Evolutionary conservation across 176 grass and related monocot species (phyloP).

Genomic region (Ensete glaucum): DNA sequence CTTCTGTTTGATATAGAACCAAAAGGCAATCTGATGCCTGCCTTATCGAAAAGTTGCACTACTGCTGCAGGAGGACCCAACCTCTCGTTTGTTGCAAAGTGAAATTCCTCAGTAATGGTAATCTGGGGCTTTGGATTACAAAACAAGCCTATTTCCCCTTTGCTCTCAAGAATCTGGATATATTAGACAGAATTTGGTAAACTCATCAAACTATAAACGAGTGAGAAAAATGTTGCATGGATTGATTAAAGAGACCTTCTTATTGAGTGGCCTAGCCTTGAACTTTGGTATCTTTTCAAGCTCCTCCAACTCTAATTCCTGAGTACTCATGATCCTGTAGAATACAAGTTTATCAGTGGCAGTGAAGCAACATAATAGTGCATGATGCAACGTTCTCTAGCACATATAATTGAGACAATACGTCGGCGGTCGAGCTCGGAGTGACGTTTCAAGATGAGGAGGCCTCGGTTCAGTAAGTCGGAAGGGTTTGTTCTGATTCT

Average conservation of each 20-base stretch:
- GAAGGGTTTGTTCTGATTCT: constrained; percentile 40
- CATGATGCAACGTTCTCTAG: no score
- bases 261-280: constrained; percentile 77
- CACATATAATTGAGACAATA: neutral
- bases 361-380: no score
- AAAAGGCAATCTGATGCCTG: constrained; percentile 16
- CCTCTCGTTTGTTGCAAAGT: constrained; percentile 61
- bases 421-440: constrained; percentile 67
- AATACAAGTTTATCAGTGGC: no score
- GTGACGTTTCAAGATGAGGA: constrained; percentile 68
- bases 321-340: constrained; percentile 70
- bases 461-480: constrained; percentile 46
- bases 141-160: constrained; percentile 44
- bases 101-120: constrained; percentile 67
- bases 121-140: constrained; percentile 37
- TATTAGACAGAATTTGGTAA: neutral
- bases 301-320: constrained; percentile 81
- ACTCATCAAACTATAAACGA: neutral
- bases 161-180: constrained; percentile 82
- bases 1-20: neutral
- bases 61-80: constrained; percentile 58
- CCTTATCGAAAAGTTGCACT: constrained; percentile 70
- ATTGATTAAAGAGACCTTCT: constrained; percentile 39
- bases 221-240: constrained; percentile 5
- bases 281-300: constrained; percentile 79